phyloP scores from a whole-genome alignment of 2,329 filamentous ascomycete genomes.

The Talaromyces sp. region DNA sequence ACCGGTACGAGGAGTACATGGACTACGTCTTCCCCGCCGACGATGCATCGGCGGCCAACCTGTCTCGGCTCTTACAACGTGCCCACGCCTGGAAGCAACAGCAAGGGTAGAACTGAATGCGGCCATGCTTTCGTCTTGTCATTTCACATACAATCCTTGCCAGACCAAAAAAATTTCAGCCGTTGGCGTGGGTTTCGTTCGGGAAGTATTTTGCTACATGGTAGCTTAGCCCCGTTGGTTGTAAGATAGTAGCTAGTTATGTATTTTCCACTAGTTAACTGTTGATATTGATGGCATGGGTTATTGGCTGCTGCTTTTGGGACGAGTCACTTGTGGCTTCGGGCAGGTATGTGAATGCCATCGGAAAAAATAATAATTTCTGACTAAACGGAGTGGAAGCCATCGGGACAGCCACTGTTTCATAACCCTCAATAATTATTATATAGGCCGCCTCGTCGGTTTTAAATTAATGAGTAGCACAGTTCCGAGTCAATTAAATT shows the following conservation, averaged over 20 bases:
- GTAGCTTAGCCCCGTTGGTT: background rate
- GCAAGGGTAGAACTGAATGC: slow-evolving; percentile 16
- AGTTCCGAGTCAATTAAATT: background rate
- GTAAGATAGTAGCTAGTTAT: background rate
- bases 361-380: background rate
- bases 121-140: background rate
- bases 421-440: background rate
- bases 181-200: background rate
- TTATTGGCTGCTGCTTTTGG: background rate
- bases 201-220: background rate
- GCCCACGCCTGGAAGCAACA: slow-evolving; percentile 83
- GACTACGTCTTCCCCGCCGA: slow-evolving; percentile 97
- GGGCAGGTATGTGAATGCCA: background rate
- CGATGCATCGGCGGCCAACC: slow-evolving; percentile 76
- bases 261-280: background rate
- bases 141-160: background rate
- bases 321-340: background rate
- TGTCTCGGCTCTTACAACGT: slow-evolving; percentile 78
- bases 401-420: background rate
- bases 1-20: slow-evolving; percentile 91
- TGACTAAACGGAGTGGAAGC: background rate
- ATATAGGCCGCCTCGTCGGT: background rate
- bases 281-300: background rate
- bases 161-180: background rate
- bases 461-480: background rate